A percentile compares a stretch with the other conserved stretches of the same genome.
These are phyloP conservation scores for Melampsora americana DNA, from an alignment of 1,284 basidiomycete species.

Conservation along the genomic window DNA sequence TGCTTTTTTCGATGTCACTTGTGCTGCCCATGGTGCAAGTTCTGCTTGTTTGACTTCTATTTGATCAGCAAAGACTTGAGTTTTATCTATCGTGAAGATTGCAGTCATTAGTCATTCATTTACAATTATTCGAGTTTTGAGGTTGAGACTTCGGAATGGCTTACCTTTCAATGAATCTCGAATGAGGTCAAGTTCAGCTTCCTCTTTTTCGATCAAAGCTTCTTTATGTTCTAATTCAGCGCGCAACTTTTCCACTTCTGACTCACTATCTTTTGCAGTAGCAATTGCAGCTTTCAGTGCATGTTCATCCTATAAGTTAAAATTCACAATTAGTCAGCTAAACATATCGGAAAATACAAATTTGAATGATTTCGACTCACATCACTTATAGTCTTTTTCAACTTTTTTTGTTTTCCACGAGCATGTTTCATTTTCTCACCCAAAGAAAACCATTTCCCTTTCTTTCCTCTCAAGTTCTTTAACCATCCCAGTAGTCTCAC, in stretches of 20 bases:
- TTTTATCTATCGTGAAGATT: slow-evolving; percentile 68
- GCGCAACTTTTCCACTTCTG: slow-evolving; percentile 71
- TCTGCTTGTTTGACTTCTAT: slow-evolving; percentile 92
- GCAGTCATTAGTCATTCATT: too few relatives aligned
- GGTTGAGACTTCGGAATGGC: slow-evolving; percentile 37
- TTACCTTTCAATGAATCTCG: slow-evolving; percentile 83
- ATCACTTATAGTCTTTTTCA: slow-evolving; percentile 78
- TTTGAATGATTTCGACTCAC: slow-evolving; percentile 56
- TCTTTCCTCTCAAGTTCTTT: slow-evolving; percentile 77
- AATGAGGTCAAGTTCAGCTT: slow-evolving; percentile 77
- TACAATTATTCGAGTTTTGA: not conserved
- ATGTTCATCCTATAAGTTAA: slow-evolving; percentile 62
- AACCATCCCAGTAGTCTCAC: slow-evolving; percentile 66
- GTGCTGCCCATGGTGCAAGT: slow-evolving; percentile 86
- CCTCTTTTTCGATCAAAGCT: slow-evolving; percentile 69
- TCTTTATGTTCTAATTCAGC: slow-evolving; percentile 73
- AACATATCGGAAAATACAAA: not conserved
- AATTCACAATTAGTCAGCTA: not conserved
- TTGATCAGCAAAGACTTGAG: slow-evolving; percentile 84
- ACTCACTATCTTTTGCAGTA: slow-evolving; percentile 66
- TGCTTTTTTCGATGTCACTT: slow-evolving; percentile 80
- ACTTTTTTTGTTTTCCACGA: slow-evolving; percentile 77
- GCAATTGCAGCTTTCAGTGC: slow-evolving; percentile 66
- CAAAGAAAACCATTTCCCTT: slow-evolving; percentile 78
- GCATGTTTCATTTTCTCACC: slow-evolving; percentile 85